A percentile compares a stretch with the other conserved stretches of the same genome.
These are phyloP conservation scores for Candida yuanshanica DNA, from an alignment of 805 yeast genomes.

Conservation along the genomic window DNA sequence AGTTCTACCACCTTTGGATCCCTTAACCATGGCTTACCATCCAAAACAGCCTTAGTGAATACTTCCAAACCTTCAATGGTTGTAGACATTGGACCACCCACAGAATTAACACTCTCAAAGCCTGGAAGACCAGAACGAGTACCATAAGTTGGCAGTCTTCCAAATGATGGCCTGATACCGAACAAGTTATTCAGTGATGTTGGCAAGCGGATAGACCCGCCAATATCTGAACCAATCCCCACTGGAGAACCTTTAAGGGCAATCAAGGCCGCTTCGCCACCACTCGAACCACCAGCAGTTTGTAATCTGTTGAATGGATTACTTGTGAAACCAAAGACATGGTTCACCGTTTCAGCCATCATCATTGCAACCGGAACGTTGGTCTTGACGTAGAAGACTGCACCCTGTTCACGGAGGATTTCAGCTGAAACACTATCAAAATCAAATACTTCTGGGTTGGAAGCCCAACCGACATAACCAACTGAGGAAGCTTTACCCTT, in stretches of 20 bases:
- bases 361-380: slow-evolving; percentile 47
- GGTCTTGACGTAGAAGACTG: slow-evolving; percentile 50
- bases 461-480: slow-evolving; percentile 43
- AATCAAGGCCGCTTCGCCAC: slow-evolving; percentile 48
- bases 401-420: slow-evolving; percentile 41
- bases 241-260: slow-evolving; percentile 40
- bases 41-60: slow-evolving; percentile 27
- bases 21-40: slow-evolving; percentile 35
- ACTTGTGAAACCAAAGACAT: slow-evolving; percentile 39
- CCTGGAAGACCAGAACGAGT: slow-evolving; percentile 20
- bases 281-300: slow-evolving; percentile 49
- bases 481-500: slow-evolving; percentile 43
- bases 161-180: slow-evolving; percentile 39
- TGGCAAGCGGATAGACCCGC: slow-evolving; percentile 47
- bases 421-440: slow-evolving; percentile 35
- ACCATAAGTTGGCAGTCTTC: slow-evolving; percentile 34
- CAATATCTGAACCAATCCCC: slow-evolving; percentile 53
- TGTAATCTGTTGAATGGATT: slow-evolving; percentile 40
- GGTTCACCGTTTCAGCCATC: slow-evolving; percentile 41
- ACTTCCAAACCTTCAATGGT: slow-evolving; percentile 33
- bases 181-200: slow-evolving; percentile 37
- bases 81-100: slow-evolving; percentile 43
- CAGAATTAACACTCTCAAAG: slow-evolving; percentile 32
- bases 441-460: slow-evolving; percentile 28
- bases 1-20: slow-evolving; percentile 37